phyloP scores from a whole-genome alignment of 768 basidiomycete species.

The Kwoniella europaea region DNA sequence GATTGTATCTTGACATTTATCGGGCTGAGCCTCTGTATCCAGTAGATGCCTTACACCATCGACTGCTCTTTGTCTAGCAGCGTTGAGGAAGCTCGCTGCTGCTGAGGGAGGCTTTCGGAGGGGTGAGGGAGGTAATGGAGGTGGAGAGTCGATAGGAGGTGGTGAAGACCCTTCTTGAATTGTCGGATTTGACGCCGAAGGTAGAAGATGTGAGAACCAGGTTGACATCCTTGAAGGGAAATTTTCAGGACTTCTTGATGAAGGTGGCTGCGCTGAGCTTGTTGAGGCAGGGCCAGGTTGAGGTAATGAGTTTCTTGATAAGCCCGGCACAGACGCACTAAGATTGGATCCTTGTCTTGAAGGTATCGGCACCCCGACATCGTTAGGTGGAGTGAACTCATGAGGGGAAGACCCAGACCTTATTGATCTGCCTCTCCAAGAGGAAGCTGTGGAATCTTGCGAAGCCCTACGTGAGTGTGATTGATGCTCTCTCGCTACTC shows the following conservation, averaged over 20 bases:
- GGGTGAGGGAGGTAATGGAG: constrained; percentile 40
- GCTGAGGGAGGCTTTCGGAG: constrained; percentile 44
- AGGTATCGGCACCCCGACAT: constrained; percentile 35
- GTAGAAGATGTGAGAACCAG: constrained; percentile 54
- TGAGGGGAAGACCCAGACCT: constrained; percentile 39
- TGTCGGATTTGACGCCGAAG: constrained; percentile 30
- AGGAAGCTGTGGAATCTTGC: constrained; percentile 47
- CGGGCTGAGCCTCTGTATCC: constrained; percentile 84
- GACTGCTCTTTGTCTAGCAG: constrained; percentile 52
- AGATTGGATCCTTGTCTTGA: constrained; percentile 35
- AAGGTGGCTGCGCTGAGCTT: neutral
- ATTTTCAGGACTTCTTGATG: constrained; percentile 23
- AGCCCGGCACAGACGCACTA: constrained; percentile 43
- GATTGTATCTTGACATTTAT: constrained; percentile 79
- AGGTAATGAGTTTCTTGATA: constrained; percentile 41
- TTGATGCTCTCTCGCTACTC: constrained; percentile 17
- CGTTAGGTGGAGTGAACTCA: constrained; percentile 22
- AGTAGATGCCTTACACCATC: constrained; percentile 77
- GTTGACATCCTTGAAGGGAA: constrained; percentile 51
- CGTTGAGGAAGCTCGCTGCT: constrained; percentile 51
- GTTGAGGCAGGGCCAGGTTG: constrained; percentile 24
- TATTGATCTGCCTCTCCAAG: constrained; percentile 31
- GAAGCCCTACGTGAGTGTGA: constrained; percentile 31
- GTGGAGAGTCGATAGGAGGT: constrained; percentile 20
- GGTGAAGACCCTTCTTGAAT: constrained; percentile 17